Evolutionary conservation across 129 eudicot species (phyloP), one percentile per base, ranked within the genome.

Genomic region (Scalesia atractyloides): DNA sequence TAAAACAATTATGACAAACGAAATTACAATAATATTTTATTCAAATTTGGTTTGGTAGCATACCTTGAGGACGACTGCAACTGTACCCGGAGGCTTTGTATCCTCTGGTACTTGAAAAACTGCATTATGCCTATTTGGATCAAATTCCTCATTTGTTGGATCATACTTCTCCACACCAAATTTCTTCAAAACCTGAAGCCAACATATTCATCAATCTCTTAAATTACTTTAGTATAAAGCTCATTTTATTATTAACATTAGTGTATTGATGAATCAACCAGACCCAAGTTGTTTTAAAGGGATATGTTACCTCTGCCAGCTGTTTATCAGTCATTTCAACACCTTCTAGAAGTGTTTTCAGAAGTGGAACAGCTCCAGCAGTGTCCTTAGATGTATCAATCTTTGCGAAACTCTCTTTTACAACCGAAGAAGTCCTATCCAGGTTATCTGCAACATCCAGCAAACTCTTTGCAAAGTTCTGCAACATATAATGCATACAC

Each of bases 251-350:
- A 41, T 41, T 41, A 41, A 41, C 10, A 41, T 41, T 41, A 46
- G 9, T 5, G 4, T 49, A 10, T 67, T 67, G 73, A 36, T 1
- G 12, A 15, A 50, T 33, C 64, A 36, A 50, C 1, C 16, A 0
- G 2, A 56, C 5, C 34, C 62, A 14, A 20, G 5, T 18, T 0
- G 33, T 18, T 24, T 58, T 58, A 58, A 33, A 37, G 54, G 18
- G 24, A 16, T 52, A 73, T 17, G 5, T 68, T 89, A 93, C 98
- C 96, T 84, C 98, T 12, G 87, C 41, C 16, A 93, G 78, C 77
- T 87, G 96, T 79, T 93, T 93, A 48, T 93, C 92, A 37, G 98
- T 93, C 98, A 93, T 93, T 56, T 82, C 98, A 73, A 93, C 98
- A 46, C 98, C 98, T 78, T 93, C 90, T 8, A 93, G 82, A 59